These are phyloP conservation scores for Exserohilum turcica DNA, from an alignment of 2,329 filamentous ascomycete species.

Conservation along the genomic window DNA sequence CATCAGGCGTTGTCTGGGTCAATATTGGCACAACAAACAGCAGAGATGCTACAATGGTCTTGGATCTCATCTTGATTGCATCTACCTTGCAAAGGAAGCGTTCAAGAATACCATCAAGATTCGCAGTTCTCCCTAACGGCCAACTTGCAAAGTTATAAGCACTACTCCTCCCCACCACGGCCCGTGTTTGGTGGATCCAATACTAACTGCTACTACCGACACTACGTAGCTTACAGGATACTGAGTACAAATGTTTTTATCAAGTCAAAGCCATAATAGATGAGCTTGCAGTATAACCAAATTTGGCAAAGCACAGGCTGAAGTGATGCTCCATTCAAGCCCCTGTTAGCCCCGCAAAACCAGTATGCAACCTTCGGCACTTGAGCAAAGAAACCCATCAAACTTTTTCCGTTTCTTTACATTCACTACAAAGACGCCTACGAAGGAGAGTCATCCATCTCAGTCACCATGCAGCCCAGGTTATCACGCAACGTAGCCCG, in stretches of 20 bases:
- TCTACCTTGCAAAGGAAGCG: background rate
- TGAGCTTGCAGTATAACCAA: background rate
- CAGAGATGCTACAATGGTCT: conserved; percentile 4
- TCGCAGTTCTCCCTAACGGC: background rate
- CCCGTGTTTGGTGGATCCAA: background rate
- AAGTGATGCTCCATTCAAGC: background rate
- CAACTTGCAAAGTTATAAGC: background rate
- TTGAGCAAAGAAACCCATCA: background rate
- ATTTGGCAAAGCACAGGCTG: background rate
- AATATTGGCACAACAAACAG: conserved; percentile 21
- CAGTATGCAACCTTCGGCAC: background rate
- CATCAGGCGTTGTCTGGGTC: conserved; percentile 31
- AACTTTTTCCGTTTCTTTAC: too few species aligned
- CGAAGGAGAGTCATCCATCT: too few species aligned
- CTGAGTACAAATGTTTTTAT: background rate
- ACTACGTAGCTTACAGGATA: background rate
- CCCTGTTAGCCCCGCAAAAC: background rate
- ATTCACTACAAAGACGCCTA: too few species aligned
- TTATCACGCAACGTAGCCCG: too few species aligned
- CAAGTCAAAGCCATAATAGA: background rate
- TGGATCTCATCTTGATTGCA: conserved; percentile 15
- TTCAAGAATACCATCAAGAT: background rate
- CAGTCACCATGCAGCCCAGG: too few species aligned
- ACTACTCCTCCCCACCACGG: background rate
- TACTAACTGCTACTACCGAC: background rate